A percentile compares a stretch with the other conserved stretches of the same genome.
phyloP scores from a whole-genome alignment of 2,329 filamentous ascomycete genomes.

The Xylariaceae sp. region DNA sequence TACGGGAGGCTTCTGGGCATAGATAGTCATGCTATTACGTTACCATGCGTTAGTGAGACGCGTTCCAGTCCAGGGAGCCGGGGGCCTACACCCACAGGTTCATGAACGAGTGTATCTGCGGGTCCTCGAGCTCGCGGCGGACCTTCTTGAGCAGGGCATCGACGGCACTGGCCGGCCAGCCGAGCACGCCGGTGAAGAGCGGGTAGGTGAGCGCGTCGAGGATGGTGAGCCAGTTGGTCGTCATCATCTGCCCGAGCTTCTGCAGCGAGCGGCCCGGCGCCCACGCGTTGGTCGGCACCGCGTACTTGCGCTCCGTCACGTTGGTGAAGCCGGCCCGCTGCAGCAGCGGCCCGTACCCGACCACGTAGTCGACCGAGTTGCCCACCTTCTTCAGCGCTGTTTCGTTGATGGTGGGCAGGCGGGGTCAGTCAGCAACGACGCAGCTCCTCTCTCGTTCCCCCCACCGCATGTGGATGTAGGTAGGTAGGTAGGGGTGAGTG shows the following conservation, averaged over 20 bases:
- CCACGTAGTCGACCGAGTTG: conserved; percentile 21
- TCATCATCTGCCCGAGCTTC: conserved; percentile 23
- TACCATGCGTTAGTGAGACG: no score
- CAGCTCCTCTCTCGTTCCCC: no score
- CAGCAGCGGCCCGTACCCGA: conserved; percentile 15
- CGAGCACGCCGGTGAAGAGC: conserved; percentile 14
- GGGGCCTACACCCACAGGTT: conserved; percentile 21
- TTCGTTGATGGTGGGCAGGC: no score
- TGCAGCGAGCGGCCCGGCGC: conserved; percentile 23
- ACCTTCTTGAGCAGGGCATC: conserved; percentile 14
- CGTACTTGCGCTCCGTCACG: conserved; percentile 13
- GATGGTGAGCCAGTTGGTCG: conserved; percentile 17
- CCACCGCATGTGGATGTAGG: no score
- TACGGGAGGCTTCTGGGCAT: conserved; percentile 19
- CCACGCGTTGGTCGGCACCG: conserved; percentile 21
- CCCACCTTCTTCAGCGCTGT: conserved; percentile 20
- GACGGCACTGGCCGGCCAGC: conserved; percentile 16
- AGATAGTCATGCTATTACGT: conserved; percentile 18
- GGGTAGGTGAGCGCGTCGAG: conserved; percentile 16
- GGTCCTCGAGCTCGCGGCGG: conserved; percentile 15
- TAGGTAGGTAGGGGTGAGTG: no score
- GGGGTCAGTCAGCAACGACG: no score
- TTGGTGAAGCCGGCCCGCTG: conserved; percentile 12
- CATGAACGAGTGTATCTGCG: conserved; percentile 18
- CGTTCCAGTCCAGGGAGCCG: neutral